Evolutionary conservation across 139 green algal genomes (phyloP).

Genomic region (Medakamo hakoo): DNA sequence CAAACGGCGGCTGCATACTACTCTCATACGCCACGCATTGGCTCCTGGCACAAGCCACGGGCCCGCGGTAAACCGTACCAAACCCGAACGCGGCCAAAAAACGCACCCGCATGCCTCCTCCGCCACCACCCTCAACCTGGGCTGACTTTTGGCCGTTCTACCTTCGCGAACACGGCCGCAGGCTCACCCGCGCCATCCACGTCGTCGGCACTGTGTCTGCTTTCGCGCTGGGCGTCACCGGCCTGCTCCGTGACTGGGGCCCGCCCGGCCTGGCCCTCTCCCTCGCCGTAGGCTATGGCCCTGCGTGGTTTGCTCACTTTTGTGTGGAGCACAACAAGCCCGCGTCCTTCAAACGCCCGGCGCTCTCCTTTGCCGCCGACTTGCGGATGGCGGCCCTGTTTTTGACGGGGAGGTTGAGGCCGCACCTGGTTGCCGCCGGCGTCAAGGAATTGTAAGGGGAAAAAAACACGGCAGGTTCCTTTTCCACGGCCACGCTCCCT

Average conservation of each 20-base stretch:
- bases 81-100: too few relatives aligned
- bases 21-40: too few relatives aligned
- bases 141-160: slow-evolving; percentile 2
- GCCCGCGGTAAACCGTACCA: too few relatives aligned
- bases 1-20: too few relatives aligned
- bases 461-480: too few relatives aligned
- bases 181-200: not conserved
- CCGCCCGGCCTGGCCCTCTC: not conserved
- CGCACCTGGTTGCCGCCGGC: not conserved
- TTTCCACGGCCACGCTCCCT: too few relatives aligned
- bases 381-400: slow-evolving; percentile 1
- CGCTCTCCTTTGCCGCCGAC: not conserved
- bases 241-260: too few relatives aligned
- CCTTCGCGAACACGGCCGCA: not conserved
- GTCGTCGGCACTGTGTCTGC: not conserved
- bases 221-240: too few relatives aligned
- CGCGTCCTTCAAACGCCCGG: not conserved
- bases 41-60: too few relatives aligned
- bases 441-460: too few relatives aligned
- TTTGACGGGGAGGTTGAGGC: not conserved
- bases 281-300: not conserved
- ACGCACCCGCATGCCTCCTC: too few relatives aligned
- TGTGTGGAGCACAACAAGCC: slow-evolving; percentile 4
- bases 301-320: slow-evolving; percentile 1
- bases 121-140: too few relatives aligned